phyloP scores from a whole-genome alignment of 352 stramenopile species.

The Globisporangium nodosum region DNA sequence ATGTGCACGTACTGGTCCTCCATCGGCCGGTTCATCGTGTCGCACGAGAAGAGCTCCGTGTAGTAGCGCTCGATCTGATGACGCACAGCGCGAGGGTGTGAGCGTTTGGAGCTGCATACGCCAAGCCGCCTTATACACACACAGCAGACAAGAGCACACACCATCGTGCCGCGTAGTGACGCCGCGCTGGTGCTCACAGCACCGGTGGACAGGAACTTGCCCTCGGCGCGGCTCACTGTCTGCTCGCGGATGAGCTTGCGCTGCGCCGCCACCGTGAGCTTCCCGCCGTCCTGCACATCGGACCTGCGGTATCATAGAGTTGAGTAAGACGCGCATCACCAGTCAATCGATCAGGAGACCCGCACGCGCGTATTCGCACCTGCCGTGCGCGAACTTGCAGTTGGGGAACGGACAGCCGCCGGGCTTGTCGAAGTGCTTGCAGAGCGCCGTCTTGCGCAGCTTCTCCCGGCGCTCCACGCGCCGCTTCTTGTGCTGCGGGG shows the following conservation, averaged over 20 bases:
- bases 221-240: conserved; percentile 47
- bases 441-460: conserved; percentile 74
- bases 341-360: background rate
- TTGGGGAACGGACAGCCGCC: conserved; percentile 78
- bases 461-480: conserved; percentile 55
- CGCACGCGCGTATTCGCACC: conserved; percentile 16
- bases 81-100: background rate
- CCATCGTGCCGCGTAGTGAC: conserved; percentile 68
- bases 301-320: conserved; percentile 15
- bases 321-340: background rate
- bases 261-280: conserved; percentile 61
- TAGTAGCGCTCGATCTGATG: conserved; percentile 86
- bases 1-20: conserved; percentile 88
- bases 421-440: conserved; percentile 84
- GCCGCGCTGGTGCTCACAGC: conserved; percentile 22
- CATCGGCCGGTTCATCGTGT: conserved; percentile 57
- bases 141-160: conserved; percentile 10
- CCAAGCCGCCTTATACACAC: background rate
- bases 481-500: conserved; percentile 44
- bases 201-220: conserved; percentile 42
- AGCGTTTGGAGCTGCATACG: background rate
- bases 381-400: conserved; percentile 78
- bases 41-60: conserved; percentile 77
- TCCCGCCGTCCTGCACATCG: conserved; percentile 50
- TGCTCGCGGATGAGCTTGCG: conserved; percentile 80